A percentile compares a stretch with the other conserved stretches of the same genome.
These are phyloP conservation scores for Penicillium cataractarum DNA, from an alignment of 495 filamentous ascomycete species.

Conservation along the genomic window DNA sequence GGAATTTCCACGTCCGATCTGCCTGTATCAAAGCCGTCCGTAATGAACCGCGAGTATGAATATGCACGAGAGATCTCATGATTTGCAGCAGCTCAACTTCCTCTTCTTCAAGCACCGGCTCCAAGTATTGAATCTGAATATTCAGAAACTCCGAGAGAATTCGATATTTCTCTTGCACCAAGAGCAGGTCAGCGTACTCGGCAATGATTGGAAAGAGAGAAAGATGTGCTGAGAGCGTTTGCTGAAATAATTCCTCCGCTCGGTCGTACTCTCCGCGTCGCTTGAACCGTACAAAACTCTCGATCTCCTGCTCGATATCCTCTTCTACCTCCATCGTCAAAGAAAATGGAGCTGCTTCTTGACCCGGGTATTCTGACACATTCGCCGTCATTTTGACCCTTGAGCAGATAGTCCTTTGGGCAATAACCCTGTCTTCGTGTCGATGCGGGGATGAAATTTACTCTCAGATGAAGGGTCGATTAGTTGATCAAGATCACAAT, in stretches of 20 bases:
- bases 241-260: constrained; percentile 1
- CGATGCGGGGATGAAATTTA: neutral
- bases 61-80: neutral
- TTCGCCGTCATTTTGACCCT: neutral
- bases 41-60: neutral
- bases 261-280: constrained; percentile 1
- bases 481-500: neutral
- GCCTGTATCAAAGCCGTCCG: neutral
- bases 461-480: neutral
- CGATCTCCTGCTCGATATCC: constrained; percentile 12
- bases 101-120: neutral
- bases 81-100: neutral
- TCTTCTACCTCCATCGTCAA: constrained; percentile 9
- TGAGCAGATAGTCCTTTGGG: neutral
- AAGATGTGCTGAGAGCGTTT: neutral
- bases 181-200: neutral
- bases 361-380: neutral
- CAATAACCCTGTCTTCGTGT: neutral
- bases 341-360: neutral
- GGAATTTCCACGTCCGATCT: neutral
- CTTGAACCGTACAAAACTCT: constrained; percentile 12
- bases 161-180: neutral
- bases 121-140: neutral
- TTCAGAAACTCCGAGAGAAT: neutral
- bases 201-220: neutral